Conservation (phyloP, 805 yeast genomes). For the Saccharomyces jurei region DNA sequence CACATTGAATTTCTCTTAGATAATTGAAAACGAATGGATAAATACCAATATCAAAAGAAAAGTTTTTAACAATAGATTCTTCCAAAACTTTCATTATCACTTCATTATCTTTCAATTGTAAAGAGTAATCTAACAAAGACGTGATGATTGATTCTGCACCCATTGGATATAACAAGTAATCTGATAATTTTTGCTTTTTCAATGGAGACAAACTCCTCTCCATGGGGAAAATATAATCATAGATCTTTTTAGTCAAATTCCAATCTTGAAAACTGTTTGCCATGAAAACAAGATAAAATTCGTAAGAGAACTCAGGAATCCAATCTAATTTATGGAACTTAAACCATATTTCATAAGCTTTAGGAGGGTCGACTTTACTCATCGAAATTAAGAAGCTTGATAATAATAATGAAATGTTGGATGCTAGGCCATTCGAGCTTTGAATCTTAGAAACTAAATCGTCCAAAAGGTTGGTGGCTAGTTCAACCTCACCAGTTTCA, state of each 20-base stretch:
- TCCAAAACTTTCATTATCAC: conserved; percentile 32
- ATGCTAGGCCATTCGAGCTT: conserved; percentile 27
- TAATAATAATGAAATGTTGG: conserved; percentile 35
- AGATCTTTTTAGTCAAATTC: conserved; percentile 28
- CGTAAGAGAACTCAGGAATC: conserved; percentile 36
- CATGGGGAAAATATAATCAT: conserved; percentile 33
- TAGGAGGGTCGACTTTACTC: conserved; percentile 29
- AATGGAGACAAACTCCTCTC: conserved; percentile 10
- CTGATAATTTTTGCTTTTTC: conserved; percentile 8
- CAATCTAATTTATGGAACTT: conserved; percentile 33
- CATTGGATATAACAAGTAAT: conserved; percentile 20
- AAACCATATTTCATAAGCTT: conserved; percentile 32
- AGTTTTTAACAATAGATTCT: conserved; percentile 33
- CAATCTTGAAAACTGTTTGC: conserved; percentile 31
- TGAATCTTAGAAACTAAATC: conserved; percentile 41
- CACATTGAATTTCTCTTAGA: conserved; percentile 25
- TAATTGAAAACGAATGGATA: conserved; percentile 31
- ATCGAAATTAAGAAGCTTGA: conserved; percentile 38
- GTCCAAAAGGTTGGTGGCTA: conserved; percentile 53
- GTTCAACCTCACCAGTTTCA: conserved; percentile 39
- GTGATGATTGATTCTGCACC: conserved; percentile 20
- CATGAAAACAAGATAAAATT: conserved; percentile 31
- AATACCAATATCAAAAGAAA: conserved; percentile 24
- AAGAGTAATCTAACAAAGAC: conserved; percentile 22
- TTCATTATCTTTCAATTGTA: conserved; percentile 25